A percentile compares a stretch with the other conserved stretches of the same genome.
Conservation (phyloP, 2,329 filamentous ascomycete species). For the Lizonia empirigonia region DNA sequence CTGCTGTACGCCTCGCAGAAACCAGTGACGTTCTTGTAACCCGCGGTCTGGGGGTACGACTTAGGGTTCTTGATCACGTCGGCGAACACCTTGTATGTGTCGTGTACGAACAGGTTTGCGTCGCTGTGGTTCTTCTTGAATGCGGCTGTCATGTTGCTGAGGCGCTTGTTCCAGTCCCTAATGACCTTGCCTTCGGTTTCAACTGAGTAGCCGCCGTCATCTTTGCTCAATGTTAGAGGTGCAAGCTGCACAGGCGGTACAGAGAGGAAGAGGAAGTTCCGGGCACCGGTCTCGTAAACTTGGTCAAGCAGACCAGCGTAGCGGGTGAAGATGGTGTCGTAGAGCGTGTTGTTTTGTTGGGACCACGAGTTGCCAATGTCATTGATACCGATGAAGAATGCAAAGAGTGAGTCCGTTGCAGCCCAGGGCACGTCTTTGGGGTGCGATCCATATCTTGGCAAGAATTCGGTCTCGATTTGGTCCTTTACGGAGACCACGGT, state of each 20-base stretch:
- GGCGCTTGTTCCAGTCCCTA: slow-evolving; percentile 57
- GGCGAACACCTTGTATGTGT: slow-evolving; percentile 59
- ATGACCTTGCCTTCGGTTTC: slow-evolving; percentile 53
- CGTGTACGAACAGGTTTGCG: slow-evolving; percentile 58
- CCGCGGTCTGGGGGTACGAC: slow-evolving; percentile 57
- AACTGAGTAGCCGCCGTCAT: slow-evolving; percentile 44
- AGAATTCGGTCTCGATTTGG: slow-evolving; percentile 55
- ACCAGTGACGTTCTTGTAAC: slow-evolving; percentile 60
- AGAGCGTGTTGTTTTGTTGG: slow-evolving; percentile 43
- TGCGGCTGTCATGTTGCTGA: slow-evolving; percentile 51
- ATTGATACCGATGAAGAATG: slow-evolving; percentile 63
- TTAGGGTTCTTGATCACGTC: slow-evolving; percentile 59
- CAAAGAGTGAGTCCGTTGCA: slow-evolving; percentile 53
- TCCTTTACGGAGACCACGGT: slow-evolving; percentile 59
- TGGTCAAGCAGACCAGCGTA: slow-evolving; percentile 48
- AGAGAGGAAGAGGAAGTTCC: slow-evolving; percentile 58
- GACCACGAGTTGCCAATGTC: slow-evolving; percentile 60
- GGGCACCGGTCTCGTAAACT: slow-evolving; percentile 53
- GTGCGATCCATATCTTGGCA: slow-evolving; percentile 49
- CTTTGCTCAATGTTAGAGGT: slow-evolving; percentile 52
- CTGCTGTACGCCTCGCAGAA: slow-evolving; percentile 63
- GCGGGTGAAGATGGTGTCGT: slow-evolving; percentile 45
- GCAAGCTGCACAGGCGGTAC: slow-evolving; percentile 58
- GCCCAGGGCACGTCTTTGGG: slow-evolving; percentile 51
- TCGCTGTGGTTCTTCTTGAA: slow-evolving; percentile 48